Conservation (phyloP, 2,329 filamentous ascomycete species). For the Talaromyces amestolkiae region DNA sequence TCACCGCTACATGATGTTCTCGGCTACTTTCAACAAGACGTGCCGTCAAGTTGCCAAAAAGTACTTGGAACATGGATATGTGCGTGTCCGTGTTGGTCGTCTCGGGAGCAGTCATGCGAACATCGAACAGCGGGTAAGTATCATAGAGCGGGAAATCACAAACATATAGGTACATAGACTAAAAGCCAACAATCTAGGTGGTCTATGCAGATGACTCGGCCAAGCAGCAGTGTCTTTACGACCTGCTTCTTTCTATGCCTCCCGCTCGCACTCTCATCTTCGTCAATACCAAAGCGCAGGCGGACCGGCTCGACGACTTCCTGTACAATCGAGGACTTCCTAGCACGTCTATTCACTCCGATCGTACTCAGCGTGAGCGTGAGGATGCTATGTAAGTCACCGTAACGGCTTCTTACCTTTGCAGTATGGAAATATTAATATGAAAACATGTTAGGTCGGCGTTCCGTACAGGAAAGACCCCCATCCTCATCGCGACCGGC, state of each 20-base stretch:
- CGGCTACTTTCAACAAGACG: conserved; percentile 83
- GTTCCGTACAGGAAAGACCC: conserved; percentile 71
- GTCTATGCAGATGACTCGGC: conserved; percentile 61
- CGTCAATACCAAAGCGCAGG: conserved; percentile 74
- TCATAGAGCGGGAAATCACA: not conserved
- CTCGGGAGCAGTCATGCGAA: conserved; percentile 79
- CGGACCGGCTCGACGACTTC: conserved; percentile 83
- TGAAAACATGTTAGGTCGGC: conserved; percentile 53
- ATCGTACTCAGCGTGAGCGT: conserved; percentile 84
- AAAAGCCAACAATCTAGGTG: conserved; percentile 44
- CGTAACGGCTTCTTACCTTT: not conserved
- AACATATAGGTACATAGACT: not conserved
- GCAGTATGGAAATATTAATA: not conserved
- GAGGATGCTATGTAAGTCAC: conserved; percentile 76
- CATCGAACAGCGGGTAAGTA: conserved; percentile 66
- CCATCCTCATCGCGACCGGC: conserved; percentile 82
- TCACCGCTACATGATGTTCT: conserved; percentile 77
- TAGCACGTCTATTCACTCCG: conserved; percentile 81
- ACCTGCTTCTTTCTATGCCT: conserved; percentile 67
- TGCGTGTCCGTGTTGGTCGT: conserved; percentile 82
- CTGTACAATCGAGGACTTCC: conserved; percentile 78
- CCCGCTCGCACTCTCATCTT: conserved; percentile 85
- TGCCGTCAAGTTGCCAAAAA: conserved; percentile 73
- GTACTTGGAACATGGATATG: conserved; percentile 69
- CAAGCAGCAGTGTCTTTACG: conserved; percentile 70